phyloP scores from a whole-genome alignment of 1,139 yeast species.

The Trichomonascaceae sp. region DNA sequence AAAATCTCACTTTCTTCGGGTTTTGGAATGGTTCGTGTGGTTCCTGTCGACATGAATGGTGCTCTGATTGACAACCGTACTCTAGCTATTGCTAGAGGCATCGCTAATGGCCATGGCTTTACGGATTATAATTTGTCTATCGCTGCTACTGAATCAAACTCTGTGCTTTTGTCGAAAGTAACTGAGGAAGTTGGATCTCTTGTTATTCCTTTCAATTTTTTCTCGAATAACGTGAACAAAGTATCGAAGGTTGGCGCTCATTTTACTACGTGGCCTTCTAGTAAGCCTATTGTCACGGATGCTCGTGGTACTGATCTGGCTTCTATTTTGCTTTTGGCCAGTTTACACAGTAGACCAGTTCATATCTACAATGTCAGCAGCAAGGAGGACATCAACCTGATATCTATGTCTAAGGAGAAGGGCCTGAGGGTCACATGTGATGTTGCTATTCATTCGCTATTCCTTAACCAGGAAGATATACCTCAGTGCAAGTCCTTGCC shows the following conservation, averaged over 20 bases:
- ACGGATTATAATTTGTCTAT: slow-evolving; percentile 80
- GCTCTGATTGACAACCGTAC: slow-evolving; percentile 59
- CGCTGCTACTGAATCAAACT: slow-evolving; percentile 73
- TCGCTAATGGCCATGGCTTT: slow-evolving; percentile 51
- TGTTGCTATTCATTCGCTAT: slow-evolving; percentile 74
- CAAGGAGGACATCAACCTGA: slow-evolving; percentile 75
- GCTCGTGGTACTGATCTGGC: slow-evolving; percentile 91
- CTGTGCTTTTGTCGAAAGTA: slow-evolving; percentile 55
- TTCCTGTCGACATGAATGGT: slow-evolving; percentile 67
- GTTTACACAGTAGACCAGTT: slow-evolving; percentile 76
- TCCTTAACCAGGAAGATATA: slow-evolving; percentile 65
- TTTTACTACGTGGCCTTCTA: slow-evolving; percentile 75
- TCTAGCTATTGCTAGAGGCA: slow-evolving; percentile 49
- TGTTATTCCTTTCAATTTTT: slow-evolving; percentile 73
- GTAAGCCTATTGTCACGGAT: slow-evolving; percentile 84
- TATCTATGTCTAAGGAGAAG: slow-evolving; percentile 80
- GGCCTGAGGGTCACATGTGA: slow-evolving; percentile 84
- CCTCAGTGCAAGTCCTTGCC: slow-evolving; percentile 72
- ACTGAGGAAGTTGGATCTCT: slow-evolving; percentile 69
- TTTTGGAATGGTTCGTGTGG: slow-evolving; percentile 76
- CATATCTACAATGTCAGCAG: slow-evolving; percentile 85
- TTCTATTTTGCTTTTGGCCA: slow-evolving; percentile 80
- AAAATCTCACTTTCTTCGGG: slow-evolving; percentile 77
- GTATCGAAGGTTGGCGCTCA: slow-evolving; percentile 75
- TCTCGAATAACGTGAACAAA: slow-evolving; percentile 52